Conservation (phyloP, 2,329 filamentous ascomycete species). For the Fusarium stilboides region DNA sequence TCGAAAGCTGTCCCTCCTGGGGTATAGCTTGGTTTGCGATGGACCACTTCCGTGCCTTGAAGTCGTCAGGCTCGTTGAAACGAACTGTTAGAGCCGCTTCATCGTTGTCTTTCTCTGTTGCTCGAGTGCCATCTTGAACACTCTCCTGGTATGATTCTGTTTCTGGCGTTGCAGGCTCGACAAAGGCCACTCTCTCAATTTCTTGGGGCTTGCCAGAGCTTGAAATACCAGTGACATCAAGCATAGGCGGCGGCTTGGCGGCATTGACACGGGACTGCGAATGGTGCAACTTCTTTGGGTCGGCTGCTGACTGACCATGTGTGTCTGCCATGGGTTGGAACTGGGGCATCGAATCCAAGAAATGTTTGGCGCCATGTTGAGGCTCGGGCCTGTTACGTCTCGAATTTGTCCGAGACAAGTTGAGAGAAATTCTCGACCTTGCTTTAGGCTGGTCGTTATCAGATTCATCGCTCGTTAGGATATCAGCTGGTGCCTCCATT, state of each 20-base stretch:
- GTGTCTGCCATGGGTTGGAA: constrained; percentile 59
- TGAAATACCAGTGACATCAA: constrained; percentile 63
- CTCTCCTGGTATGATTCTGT: constrained; percentile 55
- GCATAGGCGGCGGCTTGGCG: constrained; percentile 65
- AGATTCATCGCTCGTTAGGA: constrained; percentile 65
- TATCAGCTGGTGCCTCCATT: constrained; percentile 55
- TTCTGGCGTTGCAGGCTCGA: constrained; percentile 58
- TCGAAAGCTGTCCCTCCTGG: constrained; percentile 63
- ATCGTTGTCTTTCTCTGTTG: constrained; percentile 57
- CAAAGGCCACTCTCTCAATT: constrained; percentile 28
- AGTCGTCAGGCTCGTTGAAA: constrained; percentile 44
- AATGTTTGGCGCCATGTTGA: constrained; percentile 59
- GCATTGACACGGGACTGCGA: constrained; percentile 62
- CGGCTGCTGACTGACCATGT: constrained; percentile 32
- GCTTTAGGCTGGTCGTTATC: constrained; percentile 62
- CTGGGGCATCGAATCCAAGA: constrained; percentile 67
- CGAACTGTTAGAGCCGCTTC: constrained; percentile 51
- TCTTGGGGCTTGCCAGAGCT: constrained; percentile 56
- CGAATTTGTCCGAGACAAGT: constrained; percentile 55
- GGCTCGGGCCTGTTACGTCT: constrained; percentile 51
- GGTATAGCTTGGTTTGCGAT: constrained; percentile 62
- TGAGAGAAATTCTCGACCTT: constrained; percentile 55
- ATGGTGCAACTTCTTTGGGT: constrained; percentile 48
- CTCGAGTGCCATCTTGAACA: constrained; percentile 50
- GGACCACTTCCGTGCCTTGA: constrained; percentile 64